These are phyloP conservation scores for Anaeramoeba ignava DNA, from an alignment of 78 protist genomes.

Conservation along the genomic window DNA sequence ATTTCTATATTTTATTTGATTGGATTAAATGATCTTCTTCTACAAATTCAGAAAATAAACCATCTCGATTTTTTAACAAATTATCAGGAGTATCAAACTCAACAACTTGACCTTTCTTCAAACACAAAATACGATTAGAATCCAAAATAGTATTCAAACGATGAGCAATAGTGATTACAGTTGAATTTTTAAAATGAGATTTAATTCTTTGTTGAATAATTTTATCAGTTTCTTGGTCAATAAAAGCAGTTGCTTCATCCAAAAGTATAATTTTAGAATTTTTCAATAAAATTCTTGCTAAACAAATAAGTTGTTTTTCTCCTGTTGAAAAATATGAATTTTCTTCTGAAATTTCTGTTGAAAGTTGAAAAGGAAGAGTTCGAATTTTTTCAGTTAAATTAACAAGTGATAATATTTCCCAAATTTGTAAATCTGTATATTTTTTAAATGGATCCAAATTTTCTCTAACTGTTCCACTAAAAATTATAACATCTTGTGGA, in stretches of 20 bases:
- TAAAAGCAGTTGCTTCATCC: neutral
- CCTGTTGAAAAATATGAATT: neutral
- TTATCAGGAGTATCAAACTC: neutral
- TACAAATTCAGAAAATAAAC: neutral
- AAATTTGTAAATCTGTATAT: neutral
- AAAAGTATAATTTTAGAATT: neutral
- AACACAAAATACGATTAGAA: neutral
- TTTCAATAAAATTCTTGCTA: neutral
- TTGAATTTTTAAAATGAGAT: neutral
- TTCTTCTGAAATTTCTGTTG: neutral
- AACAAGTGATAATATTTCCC: neutral
- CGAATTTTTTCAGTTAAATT: neutral
- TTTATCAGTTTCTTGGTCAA: neutral
- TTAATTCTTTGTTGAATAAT: neutral
- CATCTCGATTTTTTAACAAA: neutral
- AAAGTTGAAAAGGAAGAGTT: neutral
- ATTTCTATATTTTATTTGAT: no score
- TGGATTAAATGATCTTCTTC: no score
- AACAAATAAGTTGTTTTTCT: neutral
- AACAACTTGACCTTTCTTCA: neutral
- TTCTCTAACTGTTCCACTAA: neutral
- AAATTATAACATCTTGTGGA: neutral
- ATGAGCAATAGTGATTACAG: slow-evolving; percentile 6
- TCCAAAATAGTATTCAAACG: neutral
- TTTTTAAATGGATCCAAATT: slow-evolving; percentile 8